Evolutionary conservation across 1,139 yeast species (phyloP).

Genomic region (Zygosaccharomyces pseudobailii): DNA sequence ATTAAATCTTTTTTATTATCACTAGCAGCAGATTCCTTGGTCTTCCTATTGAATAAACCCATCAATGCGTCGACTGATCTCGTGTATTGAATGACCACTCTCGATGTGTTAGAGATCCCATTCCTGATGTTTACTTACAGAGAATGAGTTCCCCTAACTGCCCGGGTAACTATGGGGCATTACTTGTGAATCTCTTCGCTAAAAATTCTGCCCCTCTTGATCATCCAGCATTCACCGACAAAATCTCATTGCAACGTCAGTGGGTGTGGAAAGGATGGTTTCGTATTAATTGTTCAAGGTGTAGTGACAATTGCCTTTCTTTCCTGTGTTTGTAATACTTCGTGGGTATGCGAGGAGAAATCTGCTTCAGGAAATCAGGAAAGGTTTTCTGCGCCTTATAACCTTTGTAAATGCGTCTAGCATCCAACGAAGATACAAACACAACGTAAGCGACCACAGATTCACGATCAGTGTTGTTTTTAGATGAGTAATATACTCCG

Average conservation of each 20-base stretch:
- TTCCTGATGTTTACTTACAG: neutral
- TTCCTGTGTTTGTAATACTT: slow-evolving; percentile 7
- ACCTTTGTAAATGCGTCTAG: slow-evolving; percentile 5
- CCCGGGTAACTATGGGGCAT: neutral
- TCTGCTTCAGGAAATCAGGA: neutral
- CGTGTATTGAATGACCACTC: neutral
- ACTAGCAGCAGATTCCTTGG: slow-evolving; percentile 13
- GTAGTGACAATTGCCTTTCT: neutral
- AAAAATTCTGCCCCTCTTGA: neutral
- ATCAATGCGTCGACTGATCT: slow-evolving; percentile 8
- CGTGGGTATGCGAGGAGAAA: slow-evolving; percentile 14
- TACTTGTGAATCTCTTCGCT: neutral
- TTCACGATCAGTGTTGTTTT: slow-evolving; percentile 14
- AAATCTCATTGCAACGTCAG: neutral
- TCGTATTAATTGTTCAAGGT: neutral
- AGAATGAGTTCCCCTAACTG: neutral
- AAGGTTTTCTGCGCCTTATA: slow-evolving; percentile 2
- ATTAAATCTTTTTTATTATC: slow-evolving; percentile 19
- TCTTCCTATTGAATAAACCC: slow-evolving; percentile 30
- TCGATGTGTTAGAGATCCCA: neutral
- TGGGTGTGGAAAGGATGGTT: neutral
- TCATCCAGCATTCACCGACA: no score
- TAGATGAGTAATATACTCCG: slow-evolving; percentile 19
- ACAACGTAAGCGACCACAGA: slow-evolving; percentile 17
- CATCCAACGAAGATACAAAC: slow-evolving; percentile 7